Conservation (phyloP, 345 rosid genomes). For the Kernera saxatilis region DNA sequence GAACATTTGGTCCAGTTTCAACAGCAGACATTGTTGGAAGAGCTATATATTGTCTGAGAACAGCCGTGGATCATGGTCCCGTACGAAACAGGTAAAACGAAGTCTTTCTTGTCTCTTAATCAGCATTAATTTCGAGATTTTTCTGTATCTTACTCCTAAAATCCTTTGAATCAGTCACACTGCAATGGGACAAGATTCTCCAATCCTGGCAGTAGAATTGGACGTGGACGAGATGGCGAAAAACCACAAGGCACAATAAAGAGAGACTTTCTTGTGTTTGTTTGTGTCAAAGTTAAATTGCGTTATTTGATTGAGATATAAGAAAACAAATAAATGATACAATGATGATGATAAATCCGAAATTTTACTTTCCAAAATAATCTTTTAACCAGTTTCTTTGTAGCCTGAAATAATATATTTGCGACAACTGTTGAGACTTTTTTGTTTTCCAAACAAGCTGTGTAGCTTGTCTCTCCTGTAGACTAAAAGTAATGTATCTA, state of each 20-base stretch:
- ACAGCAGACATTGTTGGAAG: conserved; percentile 72
- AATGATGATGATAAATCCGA: not conserved
- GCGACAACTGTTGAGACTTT: not conserved
- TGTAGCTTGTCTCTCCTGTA: not conserved
- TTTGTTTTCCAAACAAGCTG: not conserved
- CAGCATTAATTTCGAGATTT: not conserved
- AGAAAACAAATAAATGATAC: conserved; percentile 11
- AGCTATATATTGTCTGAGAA: conserved; percentile 70
- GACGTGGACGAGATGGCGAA: conserved; percentile 89
- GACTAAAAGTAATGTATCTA: not conserved
- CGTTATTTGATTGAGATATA: conserved; percentile 7
- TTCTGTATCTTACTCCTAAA: not conserved
- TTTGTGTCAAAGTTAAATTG: not conserved
- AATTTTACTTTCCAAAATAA: not conserved
- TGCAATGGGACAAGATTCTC: conserved; percentile 60
- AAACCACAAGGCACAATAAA: conserved; percentile 58
- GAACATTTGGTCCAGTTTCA: conserved; percentile 82
- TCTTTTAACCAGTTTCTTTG: not conserved
- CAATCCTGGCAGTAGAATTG: conserved; percentile 81
- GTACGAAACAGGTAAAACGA: conserved; percentile 71
- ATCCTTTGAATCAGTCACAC: conserved; percentile 38
- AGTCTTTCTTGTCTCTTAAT: not conserved
- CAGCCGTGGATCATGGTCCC: conserved; percentile 92
- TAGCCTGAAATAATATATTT: not conserved
- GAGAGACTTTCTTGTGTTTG: not conserved